Evolutionary conservation across 83 land plant species (phyloP), one percentile per base, ranked within the genome.

Genomic region (Diphasiastrum complanatum): DNA sequence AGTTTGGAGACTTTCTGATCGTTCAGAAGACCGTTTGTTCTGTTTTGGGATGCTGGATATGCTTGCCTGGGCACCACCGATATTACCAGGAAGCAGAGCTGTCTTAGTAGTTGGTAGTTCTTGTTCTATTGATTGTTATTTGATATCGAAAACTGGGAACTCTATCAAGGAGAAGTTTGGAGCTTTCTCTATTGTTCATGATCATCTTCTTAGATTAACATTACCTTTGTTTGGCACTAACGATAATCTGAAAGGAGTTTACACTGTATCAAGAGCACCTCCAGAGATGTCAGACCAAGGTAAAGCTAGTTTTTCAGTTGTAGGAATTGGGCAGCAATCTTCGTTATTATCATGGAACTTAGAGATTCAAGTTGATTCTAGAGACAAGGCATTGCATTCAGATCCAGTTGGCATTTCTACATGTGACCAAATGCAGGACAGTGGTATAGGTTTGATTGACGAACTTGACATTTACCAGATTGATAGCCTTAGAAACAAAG

Each of bases 21-120:
- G 26, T 36, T 23, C 40, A 45, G 18, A 33, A 33, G 19, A 32
- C 35, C 16, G 11, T n/a, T n/a, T n/a, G n/a, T n/a, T n/a, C n/a
- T n/a, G n/a, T n/a, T n/a, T n/a, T n/a, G n/a, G n/a, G n/a, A n/a
- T n/a, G n/a, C n/a, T n/a, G n/a, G 47, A 75, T 24, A 61, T 64
- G 29, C 45, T 91, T 64, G 56, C 66, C 0, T 91, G 97, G 97
- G 85, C 78, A 31, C 97, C 97, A 52, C 54, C 75, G 68, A 16
- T 74, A 20, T 61, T 78, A 28, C 59, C 64, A 46, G 72, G 66
- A 25, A 72, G 71, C 1, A 57, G 19, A 28, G 23, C 82, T 68
- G 78, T 91, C 57, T 71, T 87, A 6, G 60, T 76, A 36, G 45
- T 81, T 52, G 83, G 82, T 30, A 79, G 71, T 73, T 48, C 51